These are phyloP conservation scores for Trypanosoma lewisi DNA, from an alignment of 208 protist species.

Conservation along the genomic window DNA sequence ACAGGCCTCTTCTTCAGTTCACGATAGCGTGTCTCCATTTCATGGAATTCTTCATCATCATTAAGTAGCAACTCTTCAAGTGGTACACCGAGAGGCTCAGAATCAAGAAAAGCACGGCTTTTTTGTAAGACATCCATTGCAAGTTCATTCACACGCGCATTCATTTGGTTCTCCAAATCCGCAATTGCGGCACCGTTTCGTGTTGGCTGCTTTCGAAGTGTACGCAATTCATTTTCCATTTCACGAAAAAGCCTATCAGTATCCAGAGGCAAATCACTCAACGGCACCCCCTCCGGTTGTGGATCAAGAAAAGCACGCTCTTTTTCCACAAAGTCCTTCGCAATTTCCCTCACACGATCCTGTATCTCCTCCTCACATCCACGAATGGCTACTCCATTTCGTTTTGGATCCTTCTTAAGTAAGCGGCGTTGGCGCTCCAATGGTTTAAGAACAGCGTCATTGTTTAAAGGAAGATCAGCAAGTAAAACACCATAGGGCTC, in stretches of 20 bases:
- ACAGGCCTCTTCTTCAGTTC: slow-evolving; percentile 50
- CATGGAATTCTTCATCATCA: slow-evolving; percentile 56
- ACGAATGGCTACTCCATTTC: slow-evolving; percentile 51
- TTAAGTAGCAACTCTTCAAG: slow-evolving; percentile 59
- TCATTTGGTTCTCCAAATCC: slow-evolving; percentile 56
- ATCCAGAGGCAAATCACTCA: slow-evolving; percentile 73
- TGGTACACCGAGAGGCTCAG: slow-evolving; percentile 67
- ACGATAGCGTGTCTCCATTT: slow-evolving; percentile 59
- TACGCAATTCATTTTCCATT: slow-evolving; percentile 6
- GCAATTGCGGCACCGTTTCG: slow-evolving; percentile 25
- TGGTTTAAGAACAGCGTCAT: slow-evolving; percentile 57
- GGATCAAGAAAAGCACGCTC: slow-evolving; percentile 81
- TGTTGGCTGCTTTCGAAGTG: slow-evolving; percentile 22
- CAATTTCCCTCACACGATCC: slow-evolving; percentile 65
- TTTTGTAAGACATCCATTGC: slow-evolving; percentile 52
- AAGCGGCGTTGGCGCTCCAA: slow-evolving; percentile 62
- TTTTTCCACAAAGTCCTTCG: slow-evolving; percentile 51
- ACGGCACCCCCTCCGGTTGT: slow-evolving; percentile 66
- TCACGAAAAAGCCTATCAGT: slow-evolving; percentile 65
- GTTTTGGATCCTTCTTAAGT: slow-evolving; percentile 45
- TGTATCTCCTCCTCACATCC: slow-evolving; percentile 61
- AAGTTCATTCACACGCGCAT: slow-evolving; percentile 53
- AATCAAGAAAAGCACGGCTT: slow-evolving; percentile 65
- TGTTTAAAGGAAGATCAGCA: slow-evolving; percentile 75
- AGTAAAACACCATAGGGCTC: slow-evolving; percentile 80